These are phyloP conservation scores for Aspergillus texensis DNA, from an alignment of 2,329 filamentous ascomycete genomes.

Conservation along the genomic window DNA sequence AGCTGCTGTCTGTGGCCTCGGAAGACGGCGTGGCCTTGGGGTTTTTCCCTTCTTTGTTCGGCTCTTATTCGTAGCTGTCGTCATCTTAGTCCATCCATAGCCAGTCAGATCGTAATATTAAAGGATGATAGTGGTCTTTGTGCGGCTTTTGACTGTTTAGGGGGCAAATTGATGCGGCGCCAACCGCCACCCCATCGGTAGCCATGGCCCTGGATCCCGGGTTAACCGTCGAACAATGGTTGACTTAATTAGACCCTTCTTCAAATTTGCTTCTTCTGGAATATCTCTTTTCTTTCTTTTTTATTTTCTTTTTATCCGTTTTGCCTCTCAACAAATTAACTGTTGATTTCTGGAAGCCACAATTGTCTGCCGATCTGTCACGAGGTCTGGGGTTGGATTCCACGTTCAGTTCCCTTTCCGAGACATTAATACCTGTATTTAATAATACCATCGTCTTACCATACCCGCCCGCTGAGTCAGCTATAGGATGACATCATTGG, in stretches of 20 bases:
- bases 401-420: constrained; percentile 1
- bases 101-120: neutral
- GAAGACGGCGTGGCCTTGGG: neutral
- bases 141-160: constrained; percentile 11
- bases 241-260: neutral
- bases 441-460: neutral
- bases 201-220: neutral
- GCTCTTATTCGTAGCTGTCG: neutral
- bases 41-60: constrained; percentile 1
- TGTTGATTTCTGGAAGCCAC: no score
- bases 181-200: constrained; percentile 20
- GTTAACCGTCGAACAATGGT: constrained; percentile 2
- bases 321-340: no score
- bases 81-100: neutral
- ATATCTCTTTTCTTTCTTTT: neutral
- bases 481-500: neutral
- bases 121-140: constrained; percentile 1
- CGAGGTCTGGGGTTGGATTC: constrained; percentile 19
- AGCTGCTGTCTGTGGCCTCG: constrained; percentile 4
- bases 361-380: constrained; percentile 12
- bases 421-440: neutral
- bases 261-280: neutral
- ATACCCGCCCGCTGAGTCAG: constrained; percentile 1
- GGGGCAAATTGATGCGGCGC: constrained; percentile 18
- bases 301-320: no score